Percentiles rank a stretch among this genome's conserved stretches.
Evolutionary conservation across 1,139 yeast species (phyloP).

Genomic region (Geotrichum phurueaensis): DNA sequence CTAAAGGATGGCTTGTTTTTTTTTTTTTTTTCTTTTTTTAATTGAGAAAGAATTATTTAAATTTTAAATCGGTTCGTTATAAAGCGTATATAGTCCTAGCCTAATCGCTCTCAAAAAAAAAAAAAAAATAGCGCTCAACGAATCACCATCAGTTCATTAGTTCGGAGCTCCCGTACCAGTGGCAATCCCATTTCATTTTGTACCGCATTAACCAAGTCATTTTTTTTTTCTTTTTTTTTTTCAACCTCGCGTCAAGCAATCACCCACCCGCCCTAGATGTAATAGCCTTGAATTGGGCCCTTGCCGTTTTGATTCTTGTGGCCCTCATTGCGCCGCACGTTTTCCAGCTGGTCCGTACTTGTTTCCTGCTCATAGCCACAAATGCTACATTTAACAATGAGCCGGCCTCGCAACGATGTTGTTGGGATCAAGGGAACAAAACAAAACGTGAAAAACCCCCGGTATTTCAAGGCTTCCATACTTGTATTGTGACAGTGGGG

Average conservation of each 20-base stretch:
- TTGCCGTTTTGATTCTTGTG: not conserved
- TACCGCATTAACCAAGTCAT: no score
- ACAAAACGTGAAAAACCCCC: conserved; percentile 44
- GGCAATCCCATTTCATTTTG: not conserved
- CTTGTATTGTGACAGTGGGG: conserved; percentile 40
- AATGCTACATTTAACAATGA: conserved; percentile 38
- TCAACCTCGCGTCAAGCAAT: no score
- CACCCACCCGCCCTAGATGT: not conserved
- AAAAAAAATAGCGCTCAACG: not conserved
- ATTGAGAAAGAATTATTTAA: no score
- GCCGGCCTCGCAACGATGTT: conserved; percentile 40
- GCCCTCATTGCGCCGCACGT: not conserved
- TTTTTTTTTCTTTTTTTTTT: no score
- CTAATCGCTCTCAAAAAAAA: not conserved
- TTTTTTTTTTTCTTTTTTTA: not conserved
- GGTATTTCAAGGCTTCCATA: conserved; percentile 41
- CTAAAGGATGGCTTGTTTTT: not conserved
- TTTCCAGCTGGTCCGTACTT: conserved; percentile 34
- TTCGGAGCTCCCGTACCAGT: not conserved
- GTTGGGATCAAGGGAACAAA: conserved; percentile 45
- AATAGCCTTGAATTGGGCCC: conserved; percentile 8
- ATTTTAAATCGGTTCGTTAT: no score
- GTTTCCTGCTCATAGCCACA: conserved; percentile 46
- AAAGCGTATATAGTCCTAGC: not conserved
- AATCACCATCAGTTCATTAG: not conserved